Conservation (phyloP, 1,284 basidiomycete species). For the Tilletiaria anomala region DNA sequence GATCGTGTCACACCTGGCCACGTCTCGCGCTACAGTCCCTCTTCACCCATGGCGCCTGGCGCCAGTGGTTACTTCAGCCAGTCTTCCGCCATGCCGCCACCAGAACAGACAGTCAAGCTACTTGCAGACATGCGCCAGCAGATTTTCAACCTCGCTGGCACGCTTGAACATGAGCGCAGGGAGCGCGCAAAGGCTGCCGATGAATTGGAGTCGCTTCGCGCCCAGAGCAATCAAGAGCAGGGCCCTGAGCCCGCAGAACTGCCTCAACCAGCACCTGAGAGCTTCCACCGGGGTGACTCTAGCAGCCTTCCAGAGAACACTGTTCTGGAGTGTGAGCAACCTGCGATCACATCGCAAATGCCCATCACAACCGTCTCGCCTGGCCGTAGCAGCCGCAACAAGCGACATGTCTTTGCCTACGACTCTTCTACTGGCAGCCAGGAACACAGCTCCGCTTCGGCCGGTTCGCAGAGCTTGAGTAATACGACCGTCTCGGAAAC, state of each 20-base stretch:
- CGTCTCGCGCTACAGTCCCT: not conserved
- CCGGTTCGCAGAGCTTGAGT: too few relatives aligned
- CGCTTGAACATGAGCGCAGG: conserved; percentile 32
- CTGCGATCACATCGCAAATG: too few relatives aligned
- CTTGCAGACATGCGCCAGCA: conserved; percentile 38
- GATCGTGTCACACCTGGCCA: not conserved
- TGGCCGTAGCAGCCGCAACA: conserved; percentile 13
- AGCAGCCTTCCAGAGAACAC: too few relatives aligned
- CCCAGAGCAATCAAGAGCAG: too few relatives aligned
- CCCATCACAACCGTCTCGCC: too few relatives aligned
- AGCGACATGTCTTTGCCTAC: conserved; percentile 30
- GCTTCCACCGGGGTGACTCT: too few relatives aligned
- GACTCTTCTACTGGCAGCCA: too few relatives aligned
- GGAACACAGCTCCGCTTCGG: too few relatives aligned
- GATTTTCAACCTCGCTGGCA: conserved; percentile 34
- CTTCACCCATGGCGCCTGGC: not conserved
- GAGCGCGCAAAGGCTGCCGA: conserved; percentile 23
- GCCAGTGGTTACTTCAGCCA: not conserved
- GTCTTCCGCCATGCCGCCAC: not conserved
- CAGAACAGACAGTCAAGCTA: conserved; percentile 21
- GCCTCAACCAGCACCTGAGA: too few relatives aligned
- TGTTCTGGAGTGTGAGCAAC: too few relatives aligned
- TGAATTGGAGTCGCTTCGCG: conserved; percentile 10
- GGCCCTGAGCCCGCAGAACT: too few relatives aligned
- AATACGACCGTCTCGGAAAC: too few relatives aligned